phyloP scores from a whole-genome alignment of 805 yeast genomes.

The Nakazawaea peltata region DNA sequence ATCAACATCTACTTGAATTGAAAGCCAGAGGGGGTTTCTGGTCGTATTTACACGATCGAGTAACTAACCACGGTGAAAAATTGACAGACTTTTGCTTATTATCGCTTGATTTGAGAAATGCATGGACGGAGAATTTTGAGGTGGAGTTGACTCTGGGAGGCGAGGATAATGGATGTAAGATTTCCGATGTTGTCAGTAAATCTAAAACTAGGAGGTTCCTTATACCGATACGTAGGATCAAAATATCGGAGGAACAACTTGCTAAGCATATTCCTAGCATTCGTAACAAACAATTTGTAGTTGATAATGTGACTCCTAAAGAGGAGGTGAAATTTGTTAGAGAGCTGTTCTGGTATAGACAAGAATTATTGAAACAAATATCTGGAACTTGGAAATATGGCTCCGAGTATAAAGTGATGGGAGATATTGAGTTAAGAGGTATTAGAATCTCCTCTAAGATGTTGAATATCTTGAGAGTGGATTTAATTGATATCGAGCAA shows the following conservation, averaged over 20 bases:
- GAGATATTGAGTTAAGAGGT: constrained; percentile 59
- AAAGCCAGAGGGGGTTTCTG: constrained; percentile 3
- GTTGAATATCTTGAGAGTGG: constrained; percentile 46
- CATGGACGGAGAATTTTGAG: constrained; percentile 57
- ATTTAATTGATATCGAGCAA: constrained; percentile 36
- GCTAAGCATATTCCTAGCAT: constrained; percentile 60
- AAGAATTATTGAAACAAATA: constrained; percentile 48
- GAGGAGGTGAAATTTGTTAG: constrained; percentile 51
- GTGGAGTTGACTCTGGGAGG: constrained; percentile 15
- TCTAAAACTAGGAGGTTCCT: constrained; percentile 38
- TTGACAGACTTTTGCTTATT: constrained; percentile 52
- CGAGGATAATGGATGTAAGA: too few relatives aligned
- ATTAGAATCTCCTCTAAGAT: constrained; percentile 54
- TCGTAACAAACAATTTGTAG: constrained; percentile 60
- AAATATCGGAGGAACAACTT: constrained; percentile 32
- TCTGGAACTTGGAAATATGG: constrained; percentile 54
- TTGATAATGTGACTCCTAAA: constrained; percentile 42
- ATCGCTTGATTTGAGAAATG: constrained; percentile 71
- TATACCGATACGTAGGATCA: constrained; percentile 59
- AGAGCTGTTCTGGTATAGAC: constrained; percentile 77
- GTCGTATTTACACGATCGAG: constrained; percentile 5
- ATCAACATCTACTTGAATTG: background rate
- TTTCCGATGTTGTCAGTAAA: constrained; percentile 4
- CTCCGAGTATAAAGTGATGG: constrained; percentile 25
- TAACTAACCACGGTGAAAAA: constrained; percentile 18